A percentile compares a stretch with the other conserved stretches of the same genome.
These are phyloP conservation scores for Clonostachys rhizophaga DNA, from an alignment of 2,329 filamentous ascomycete genomes.

Conservation along the genomic window DNA sequence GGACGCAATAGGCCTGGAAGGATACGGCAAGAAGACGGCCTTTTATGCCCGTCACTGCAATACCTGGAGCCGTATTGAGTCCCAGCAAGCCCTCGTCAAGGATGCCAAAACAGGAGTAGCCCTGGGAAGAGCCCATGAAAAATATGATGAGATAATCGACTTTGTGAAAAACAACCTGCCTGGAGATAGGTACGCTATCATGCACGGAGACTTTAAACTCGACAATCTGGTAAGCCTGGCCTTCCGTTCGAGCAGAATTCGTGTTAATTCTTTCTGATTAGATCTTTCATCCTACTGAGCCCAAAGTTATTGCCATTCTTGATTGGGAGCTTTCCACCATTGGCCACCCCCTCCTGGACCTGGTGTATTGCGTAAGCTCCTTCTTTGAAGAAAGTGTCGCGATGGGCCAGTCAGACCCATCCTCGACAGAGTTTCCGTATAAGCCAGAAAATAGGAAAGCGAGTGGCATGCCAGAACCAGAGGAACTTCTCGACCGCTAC, in stretches of 20 bases:
- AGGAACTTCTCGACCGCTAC: too few species aligned
- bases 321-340: slow-evolving; percentile 96
- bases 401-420: too few species aligned
- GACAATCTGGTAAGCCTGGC: slow-evolving; percentile 51
- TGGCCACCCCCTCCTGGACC: slow-evolving; percentile 79
- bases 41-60: slow-evolving; percentile 80
- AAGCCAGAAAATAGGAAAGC: too few species aligned
- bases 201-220: slow-evolving; percentile 89
- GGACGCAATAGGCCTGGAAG: slow-evolving; percentile 55
- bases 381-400: slow-evolving; percentile 5
- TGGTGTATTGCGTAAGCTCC: slow-evolving; percentile 59
- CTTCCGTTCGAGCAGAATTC: too few species aligned
- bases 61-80: slow-evolving; percentile 70
- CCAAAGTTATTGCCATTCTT: slow-evolving; percentile 78
- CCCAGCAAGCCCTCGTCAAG: slow-evolving; percentile 58
- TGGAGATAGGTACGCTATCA: slow-evolving; percentile 63
- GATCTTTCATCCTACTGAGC: slow-evolving; percentile 74
- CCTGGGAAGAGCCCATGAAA: slow-evolving; percentile 77
- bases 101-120: slow-evolving; percentile 67
- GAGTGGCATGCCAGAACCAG: too few species aligned
- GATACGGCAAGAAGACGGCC: slow-evolving; percentile 64
- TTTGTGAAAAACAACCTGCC: slow-evolving; percentile 67
- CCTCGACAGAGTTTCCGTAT: too few species aligned
- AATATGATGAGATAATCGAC: slow-evolving; percentile 71
- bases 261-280: too few species aligned